Conservation (phyloP, 257 asterid species). For the Przewalskia tangutica region DNA sequence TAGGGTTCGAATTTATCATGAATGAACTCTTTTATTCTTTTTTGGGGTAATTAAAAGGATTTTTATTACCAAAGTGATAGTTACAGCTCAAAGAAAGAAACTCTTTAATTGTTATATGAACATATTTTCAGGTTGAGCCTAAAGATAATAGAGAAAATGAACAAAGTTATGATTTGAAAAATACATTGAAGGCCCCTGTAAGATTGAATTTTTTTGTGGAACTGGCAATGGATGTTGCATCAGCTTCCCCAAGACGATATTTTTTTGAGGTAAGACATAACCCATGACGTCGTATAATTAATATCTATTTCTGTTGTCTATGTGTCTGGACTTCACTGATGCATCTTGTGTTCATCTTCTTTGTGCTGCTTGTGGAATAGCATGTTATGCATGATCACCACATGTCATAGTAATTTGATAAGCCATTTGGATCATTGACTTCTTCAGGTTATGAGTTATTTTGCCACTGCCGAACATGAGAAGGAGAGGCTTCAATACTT, state of each 20-base stretch:
- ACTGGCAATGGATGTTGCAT: conserved; percentile 80
- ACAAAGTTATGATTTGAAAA: conserved; percentile 11
- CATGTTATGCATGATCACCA: background rate
- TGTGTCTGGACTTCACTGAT: background rate
- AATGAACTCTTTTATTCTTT: background rate
- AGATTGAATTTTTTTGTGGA: conserved; percentile 69
- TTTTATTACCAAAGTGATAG: too few species aligned
- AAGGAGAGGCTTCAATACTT: conserved; percentile 88
- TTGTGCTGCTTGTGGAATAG: background rate
- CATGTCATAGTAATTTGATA: background rate
- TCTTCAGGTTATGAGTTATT: conserved; percentile 76
- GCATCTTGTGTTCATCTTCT: background rate
- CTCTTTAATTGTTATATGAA: too few species aligned
- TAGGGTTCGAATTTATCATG: background rate
- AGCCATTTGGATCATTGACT: background rate
- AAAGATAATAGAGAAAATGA: conserved; percentile 24
- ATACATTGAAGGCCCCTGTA: conserved; percentile 35
- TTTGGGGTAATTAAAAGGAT: too few species aligned
- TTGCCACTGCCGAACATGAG: conserved; percentile 88
- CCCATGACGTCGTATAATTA: background rate
- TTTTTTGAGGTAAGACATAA: conserved; percentile 74
- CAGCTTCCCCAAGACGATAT: conserved; percentile 89
- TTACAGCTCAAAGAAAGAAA: too few species aligned
- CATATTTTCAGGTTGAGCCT: conserved; percentile 44
- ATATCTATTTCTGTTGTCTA: background rate